Evolutionary conservation across 768 basidiomycete species (phyloP).

Genomic region (Dendrothele bispora): DNA sequence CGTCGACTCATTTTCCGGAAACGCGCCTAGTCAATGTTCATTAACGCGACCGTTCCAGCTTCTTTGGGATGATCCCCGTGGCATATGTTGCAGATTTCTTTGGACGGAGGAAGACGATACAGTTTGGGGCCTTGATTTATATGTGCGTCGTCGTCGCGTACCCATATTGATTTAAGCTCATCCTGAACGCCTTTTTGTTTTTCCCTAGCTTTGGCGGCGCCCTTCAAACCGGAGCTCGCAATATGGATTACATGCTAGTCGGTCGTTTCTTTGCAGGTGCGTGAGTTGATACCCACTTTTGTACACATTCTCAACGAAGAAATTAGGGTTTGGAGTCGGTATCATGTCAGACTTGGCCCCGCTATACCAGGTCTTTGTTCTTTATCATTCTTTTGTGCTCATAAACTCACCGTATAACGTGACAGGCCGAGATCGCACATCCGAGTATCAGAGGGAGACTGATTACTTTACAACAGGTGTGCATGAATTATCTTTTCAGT

Average conservation of each 20-base stretch:
- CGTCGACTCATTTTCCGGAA: no score
- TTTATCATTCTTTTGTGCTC: no score
- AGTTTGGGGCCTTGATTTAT: constrained; percentile 38
- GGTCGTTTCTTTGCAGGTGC: constrained; percentile 51
- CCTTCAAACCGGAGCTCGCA: constrained; percentile 45
- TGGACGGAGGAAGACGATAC: constrained; percentile 39
- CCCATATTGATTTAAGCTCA: not conserved
- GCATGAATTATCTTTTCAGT: not conserved
- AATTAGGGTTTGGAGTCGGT: constrained; percentile 39
- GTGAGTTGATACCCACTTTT: not conserved
- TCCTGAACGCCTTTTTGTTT: not conserved
- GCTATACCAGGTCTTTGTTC: constrained; percentile 43
- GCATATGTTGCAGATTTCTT: constrained; percentile 38
- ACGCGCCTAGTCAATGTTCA: not conserved
- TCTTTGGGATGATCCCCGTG: constrained; percentile 44
- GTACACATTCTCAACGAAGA: not conserved
- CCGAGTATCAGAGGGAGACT: constrained; percentile 55
- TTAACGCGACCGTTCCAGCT: constrained; percentile 23
- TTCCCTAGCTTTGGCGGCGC: constrained; percentile 38
- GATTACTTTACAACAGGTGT: constrained; percentile 50
- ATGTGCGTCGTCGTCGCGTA: constrained; percentile 23
- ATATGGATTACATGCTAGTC: constrained; percentile 47
- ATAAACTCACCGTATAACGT: not conserved
- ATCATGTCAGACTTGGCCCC: constrained; percentile 51
- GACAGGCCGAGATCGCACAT: constrained; percentile 55